Percentiles rank a stretch among this genome's conserved stretches.
Evolutionary conservation across 1,139 yeast genomes (phyloP).

Genomic region (Sugiyamaella xylanicola): DNA sequence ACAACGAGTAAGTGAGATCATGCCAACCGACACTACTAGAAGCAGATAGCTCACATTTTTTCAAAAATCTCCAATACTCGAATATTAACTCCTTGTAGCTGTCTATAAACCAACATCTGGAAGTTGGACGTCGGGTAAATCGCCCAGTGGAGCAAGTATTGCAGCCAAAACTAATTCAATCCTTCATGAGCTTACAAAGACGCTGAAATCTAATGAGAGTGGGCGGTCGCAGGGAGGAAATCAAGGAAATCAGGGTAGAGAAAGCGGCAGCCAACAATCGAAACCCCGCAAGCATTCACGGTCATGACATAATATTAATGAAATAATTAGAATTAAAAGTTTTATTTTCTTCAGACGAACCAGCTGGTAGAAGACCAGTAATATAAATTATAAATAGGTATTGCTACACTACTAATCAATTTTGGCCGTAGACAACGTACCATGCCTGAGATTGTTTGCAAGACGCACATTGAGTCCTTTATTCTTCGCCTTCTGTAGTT

Average conservation of each 20-base stretch:
- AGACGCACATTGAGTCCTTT: slow-evolving; percentile 48
- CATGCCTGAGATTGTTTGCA: slow-evolving; percentile 44
- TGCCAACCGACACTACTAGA: neutral
- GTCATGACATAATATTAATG: neutral
- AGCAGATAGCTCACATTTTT: neutral
- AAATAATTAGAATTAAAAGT: neutral
- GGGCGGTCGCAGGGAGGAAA: slow-evolving; percentile 11
- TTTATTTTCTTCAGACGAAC: neutral
- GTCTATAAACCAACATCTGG: slow-evolving; percentile 33
- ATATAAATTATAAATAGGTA: slow-evolving; percentile 8
- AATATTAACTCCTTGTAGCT: slow-evolving; percentile 19
- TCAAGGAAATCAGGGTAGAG: slow-evolving; percentile 8
- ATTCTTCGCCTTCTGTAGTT: slow-evolving; percentile 71
- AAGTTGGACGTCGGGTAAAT: slow-evolving; percentile 33
- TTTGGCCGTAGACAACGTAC: slow-evolving; percentile 33
- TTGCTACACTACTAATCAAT: slow-evolving; percentile 30
- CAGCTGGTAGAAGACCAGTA: neutral
- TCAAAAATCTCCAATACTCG: neutral
- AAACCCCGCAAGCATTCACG: slow-evolving; percentile 19
- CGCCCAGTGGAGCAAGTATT: slow-evolving; percentile 20
- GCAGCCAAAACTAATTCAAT: slow-evolving; percentile 26
- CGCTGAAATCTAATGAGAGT: slow-evolving; percentile 13
- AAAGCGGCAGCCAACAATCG: slow-evolving; percentile 3
- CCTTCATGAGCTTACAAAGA: slow-evolving; percentile 29
- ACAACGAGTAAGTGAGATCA: slow-evolving; percentile 22